Conservation (phyloP, 2,329 filamentous ascomycete genomes). For the Cyclaneusma minus region DNA sequence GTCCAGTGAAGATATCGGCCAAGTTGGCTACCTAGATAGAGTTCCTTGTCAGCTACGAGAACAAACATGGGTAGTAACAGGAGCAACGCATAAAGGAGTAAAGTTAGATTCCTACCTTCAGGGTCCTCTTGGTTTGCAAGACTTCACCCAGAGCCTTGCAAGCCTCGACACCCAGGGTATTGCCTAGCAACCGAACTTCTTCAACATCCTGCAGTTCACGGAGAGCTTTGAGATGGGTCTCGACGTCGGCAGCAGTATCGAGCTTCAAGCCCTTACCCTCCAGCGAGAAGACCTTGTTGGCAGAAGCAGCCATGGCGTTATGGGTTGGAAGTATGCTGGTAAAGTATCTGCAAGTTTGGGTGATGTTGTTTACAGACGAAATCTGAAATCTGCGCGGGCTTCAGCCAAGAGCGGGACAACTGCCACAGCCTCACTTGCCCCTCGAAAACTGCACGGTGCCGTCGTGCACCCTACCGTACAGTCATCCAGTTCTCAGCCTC, state of each 20-base stretch:
- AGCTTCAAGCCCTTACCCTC: constrained; percentile 89
- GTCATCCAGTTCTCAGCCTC: too few species aligned
- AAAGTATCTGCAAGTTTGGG: too few species aligned
- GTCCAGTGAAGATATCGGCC: constrained; percentile 94
- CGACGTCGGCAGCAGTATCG: constrained; percentile 72
- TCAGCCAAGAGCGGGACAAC: too few species aligned
- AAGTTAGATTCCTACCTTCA: constrained; percentile 39
- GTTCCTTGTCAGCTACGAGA: constrained; percentile 2
- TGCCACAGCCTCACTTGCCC: too few species aligned
- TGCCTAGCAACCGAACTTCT: constrained; percentile 75
- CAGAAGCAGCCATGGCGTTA: constrained; percentile 40
- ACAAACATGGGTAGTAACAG: constrained; percentile 2
- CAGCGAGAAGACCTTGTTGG: constrained; percentile 65
- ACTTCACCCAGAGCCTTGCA: constrained; percentile 75
- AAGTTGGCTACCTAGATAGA: constrained; percentile 60
- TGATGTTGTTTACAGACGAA: too few species aligned
- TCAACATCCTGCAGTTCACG: constrained; percentile 59
- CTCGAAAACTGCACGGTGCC: too few species aligned
- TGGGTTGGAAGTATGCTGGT: too few species aligned
- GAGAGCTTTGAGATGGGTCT: constrained; percentile 66
- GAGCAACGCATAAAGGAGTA: constrained; percentile 5
- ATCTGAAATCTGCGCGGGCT: too few species aligned
- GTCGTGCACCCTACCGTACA: too few species aligned
- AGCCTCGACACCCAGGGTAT: constrained; percentile 82
- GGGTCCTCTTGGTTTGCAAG: constrained; percentile 66